Conservation (phyloP, 768 basidiomycete species). For the Serendipita sp. region DNA sequence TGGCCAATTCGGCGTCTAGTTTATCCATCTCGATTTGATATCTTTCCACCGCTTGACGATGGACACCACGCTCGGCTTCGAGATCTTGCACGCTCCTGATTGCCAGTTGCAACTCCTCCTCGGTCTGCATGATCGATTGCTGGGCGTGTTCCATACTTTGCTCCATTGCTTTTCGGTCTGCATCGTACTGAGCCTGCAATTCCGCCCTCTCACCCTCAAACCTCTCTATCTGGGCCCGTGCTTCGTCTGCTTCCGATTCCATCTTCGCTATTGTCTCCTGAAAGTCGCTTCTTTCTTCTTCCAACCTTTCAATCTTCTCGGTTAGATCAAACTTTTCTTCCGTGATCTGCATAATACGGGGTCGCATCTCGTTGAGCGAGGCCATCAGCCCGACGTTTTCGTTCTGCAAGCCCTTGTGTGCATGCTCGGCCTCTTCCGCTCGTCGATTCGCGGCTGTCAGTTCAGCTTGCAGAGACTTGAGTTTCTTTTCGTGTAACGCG, state of each 20-base stretch:
- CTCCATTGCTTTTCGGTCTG: slow-evolving; percentile 26
- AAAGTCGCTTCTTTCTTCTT: slow-evolving; percentile 35
- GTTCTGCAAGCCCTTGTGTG: slow-evolving; percentile 51
- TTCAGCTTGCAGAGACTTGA: slow-evolving; percentile 49
- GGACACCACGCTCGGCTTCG: slow-evolving; percentile 46
- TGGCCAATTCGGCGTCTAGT: slow-evolving; percentile 23
- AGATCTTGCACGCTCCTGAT: slow-evolving; percentile 38
- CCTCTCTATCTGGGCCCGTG: slow-evolving; percentile 6
- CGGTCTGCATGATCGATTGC: slow-evolving; percentile 28
- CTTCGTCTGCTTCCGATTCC: slow-evolving; percentile 39
- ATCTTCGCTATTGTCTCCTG: slow-evolving; percentile 45
- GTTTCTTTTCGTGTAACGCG: slow-evolving; percentile 34
- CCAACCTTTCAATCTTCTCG: slow-evolving; percentile 43
- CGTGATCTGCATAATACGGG: slow-evolving; percentile 70
- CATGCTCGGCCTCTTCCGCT: slow-evolving; percentile 57
- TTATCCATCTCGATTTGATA: slow-evolving; percentile 43
- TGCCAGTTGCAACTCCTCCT: slow-evolving; percentile 35
- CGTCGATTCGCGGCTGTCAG: slow-evolving; percentile 45
- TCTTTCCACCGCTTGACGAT: slow-evolving; percentile 38
- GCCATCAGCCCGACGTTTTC: slow-evolving; percentile 68
- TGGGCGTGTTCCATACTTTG: slow-evolving; percentile 20
- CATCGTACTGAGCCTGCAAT: slow-evolving; percentile 26
- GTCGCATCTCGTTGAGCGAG: slow-evolving; percentile 70
- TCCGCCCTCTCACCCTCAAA: background rate
- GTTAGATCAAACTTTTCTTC: slow-evolving; percentile 49